phyloP scores from a whole-genome alignment of 106 monocot genomes.

The Platanthera guangdongensis region DNA sequence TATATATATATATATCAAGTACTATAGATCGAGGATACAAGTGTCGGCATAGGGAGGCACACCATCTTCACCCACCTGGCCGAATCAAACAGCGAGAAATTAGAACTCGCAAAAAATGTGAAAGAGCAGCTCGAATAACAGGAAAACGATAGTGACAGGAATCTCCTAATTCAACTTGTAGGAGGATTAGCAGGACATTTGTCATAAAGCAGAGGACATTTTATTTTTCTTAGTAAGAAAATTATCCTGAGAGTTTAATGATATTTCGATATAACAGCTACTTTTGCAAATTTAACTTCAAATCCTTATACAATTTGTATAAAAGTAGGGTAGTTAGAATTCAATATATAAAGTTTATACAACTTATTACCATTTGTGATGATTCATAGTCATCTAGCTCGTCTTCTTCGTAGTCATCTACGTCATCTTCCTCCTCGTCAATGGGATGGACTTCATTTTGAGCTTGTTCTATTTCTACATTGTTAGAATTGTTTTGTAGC shows the following conservation, averaged over 20 bases:
- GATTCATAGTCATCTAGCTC: slow-evolving; percentile 34
- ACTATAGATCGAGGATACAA: slow-evolving; percentile 8
- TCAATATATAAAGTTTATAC: too few species aligned
- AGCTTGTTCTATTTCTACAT: slow-evolving; percentile 18
- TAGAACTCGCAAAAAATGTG: not conserved
- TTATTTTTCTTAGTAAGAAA: not conserved
- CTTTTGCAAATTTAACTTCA: too few species aligned
- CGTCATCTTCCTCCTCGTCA: slow-evolving; percentile 16
- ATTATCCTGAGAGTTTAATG: not conserved
- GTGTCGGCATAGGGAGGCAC: not conserved
- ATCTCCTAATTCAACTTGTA: not conserved
- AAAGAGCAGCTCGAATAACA: not conserved
- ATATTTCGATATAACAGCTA: not conserved
- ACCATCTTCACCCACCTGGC: not conserved
- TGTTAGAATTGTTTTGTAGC: slow-evolving; percentile 10
- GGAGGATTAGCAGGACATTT: not conserved
- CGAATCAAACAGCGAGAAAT: not conserved
- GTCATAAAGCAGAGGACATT: not conserved
- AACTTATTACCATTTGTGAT: slow-evolving; percentile 21
- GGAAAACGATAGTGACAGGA: too few species aligned
- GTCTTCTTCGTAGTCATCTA: slow-evolving; percentile 18
- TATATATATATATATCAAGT: not conserved
- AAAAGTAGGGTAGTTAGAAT: too few species aligned
- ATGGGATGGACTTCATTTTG: slow-evolving; percentile 11
- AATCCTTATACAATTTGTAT: too few species aligned